Conservation (phyloP, 768 basidiomycete species). For the Pleurotus giganteus region DNA sequence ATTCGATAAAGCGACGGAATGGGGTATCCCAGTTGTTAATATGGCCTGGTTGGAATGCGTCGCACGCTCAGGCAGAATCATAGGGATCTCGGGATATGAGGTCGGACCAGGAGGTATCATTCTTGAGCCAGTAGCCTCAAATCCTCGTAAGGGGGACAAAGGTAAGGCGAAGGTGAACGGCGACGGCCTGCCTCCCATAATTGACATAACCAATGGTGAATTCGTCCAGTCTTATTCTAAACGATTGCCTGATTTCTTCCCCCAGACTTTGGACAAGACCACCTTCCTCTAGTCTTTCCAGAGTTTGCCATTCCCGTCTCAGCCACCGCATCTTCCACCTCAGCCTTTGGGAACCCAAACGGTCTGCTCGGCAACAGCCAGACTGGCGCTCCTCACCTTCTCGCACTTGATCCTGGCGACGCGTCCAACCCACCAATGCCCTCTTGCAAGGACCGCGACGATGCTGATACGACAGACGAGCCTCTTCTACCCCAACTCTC, state of each 20-base stretch:
- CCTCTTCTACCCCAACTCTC: not conserved
- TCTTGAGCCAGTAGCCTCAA: not conserved
- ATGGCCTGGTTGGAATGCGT: conserved; percentile 69
- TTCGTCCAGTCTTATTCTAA: conserved; percentile 1
- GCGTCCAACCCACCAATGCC: not conserved
- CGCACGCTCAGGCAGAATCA: conserved; percentile 49
- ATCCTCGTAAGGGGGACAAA: conserved; percentile 7
- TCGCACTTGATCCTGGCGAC: too few relatives aligned
- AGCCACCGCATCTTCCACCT: not conserved
- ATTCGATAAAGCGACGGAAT: conserved; percentile 74
- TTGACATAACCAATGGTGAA: conserved; percentile 49
- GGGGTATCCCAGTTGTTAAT: conserved; percentile 73
- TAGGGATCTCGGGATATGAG: conserved; percentile 27
- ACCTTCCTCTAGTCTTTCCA: conserved; percentile 10
- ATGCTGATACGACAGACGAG: not conserved
- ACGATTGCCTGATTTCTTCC: not conserved
- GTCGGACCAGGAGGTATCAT: conserved; percentile 12
- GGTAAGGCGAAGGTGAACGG: conserved; percentile 20
- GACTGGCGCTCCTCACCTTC: not conserved
- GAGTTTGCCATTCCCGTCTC: conserved; percentile 10
- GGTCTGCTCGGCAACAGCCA: not conserved
- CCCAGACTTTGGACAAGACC: not conserved
- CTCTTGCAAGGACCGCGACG: not conserved
- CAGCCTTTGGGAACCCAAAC: not conserved
- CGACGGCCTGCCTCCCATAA: conserved; percentile 24